Evolutionary conservation across 1,284 basidiomycete species (phyloP).

Genomic region (Ganoderma leucocontextum): DNA sequence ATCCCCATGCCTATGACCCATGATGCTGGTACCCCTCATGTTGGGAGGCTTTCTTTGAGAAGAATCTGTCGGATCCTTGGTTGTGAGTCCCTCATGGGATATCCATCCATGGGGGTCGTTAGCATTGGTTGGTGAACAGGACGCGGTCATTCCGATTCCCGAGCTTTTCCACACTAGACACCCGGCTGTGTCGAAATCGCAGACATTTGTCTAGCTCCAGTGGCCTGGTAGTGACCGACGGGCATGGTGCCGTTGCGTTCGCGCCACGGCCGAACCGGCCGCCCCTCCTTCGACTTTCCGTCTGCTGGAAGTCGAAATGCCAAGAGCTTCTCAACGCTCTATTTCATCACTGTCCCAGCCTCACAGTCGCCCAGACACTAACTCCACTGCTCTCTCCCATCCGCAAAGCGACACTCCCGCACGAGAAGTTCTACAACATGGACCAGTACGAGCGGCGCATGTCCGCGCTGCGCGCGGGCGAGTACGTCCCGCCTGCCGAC

Average conservation of each 20-base stretch:
- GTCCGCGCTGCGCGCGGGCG: constrained; percentile 82
- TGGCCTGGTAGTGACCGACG: too few relatives aligned
- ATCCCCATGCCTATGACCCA: background rate
- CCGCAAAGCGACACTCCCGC: constrained; percentile 79
- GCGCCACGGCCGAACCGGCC: background rate
- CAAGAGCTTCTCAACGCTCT: background rate
- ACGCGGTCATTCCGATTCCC: too few relatives aligned
- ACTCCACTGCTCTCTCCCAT: constrained; percentile 12
- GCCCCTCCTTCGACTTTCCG: too few relatives aligned
- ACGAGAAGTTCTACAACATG: constrained; percentile 94
- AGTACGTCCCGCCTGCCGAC: constrained; percentile 72
- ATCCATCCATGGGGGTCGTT: too few relatives aligned
- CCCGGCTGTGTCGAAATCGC: too few relatives aligned
- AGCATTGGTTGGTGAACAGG: too few relatives aligned
- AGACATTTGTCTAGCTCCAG: too few relatives aligned
- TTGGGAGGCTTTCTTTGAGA: too few relatives aligned
- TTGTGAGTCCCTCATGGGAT: too few relatives aligned
- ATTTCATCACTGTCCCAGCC: background rate
- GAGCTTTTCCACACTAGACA: too few relatives aligned
- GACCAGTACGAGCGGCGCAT: constrained; percentile 82
- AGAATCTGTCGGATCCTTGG: too few relatives aligned
- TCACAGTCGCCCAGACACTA: background rate
- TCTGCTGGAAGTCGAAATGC: too few relatives aligned
- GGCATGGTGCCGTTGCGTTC: background rate
- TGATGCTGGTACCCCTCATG: background rate